These are phyloP conservation scores for Malbranchea zuffiana DNA, from an alignment of 2,329 filamentous ascomycete species.

Conservation along the genomic window DNA sequence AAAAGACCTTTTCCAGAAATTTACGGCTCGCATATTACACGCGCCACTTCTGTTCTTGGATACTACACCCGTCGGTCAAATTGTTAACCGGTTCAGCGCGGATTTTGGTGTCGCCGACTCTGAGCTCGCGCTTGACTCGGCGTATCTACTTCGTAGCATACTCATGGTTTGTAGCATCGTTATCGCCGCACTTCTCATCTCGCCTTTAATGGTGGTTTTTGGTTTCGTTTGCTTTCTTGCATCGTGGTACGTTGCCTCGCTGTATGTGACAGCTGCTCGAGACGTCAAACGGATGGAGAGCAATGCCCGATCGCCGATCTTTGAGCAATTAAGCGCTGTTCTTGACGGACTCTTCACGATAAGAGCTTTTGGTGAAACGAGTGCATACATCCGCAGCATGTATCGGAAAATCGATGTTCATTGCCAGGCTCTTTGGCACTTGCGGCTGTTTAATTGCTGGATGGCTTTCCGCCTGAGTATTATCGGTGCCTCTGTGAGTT, in stretches of 20 bases:
- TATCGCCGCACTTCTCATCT: slow-evolving; percentile 5
- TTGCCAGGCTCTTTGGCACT: not conserved
- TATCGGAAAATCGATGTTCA: slow-evolving; percentile 5
- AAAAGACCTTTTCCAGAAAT: slow-evolving; percentile 60
- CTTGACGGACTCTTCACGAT: slow-evolving; percentile 3
- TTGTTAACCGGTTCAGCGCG: slow-evolving; percentile 87
- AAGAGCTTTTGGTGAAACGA: slow-evolving; percentile 1
- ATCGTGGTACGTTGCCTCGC: slow-evolving; percentile 4
- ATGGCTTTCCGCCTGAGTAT: slow-evolving; percentile 3
- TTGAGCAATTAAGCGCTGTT: slow-evolving; percentile 6
- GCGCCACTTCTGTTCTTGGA: slow-evolving; percentile 88
- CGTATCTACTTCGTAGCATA: slow-evolving; percentile 1
- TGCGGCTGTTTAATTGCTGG: slow-evolving; percentile 6
- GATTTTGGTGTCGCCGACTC: slow-evolving; percentile 77
- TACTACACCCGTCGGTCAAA: slow-evolving; percentile 71
- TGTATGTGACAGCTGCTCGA: slow-evolving; percentile 6
- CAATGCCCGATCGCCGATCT: slow-evolving; percentile 2
- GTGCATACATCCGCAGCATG: slow-evolving; percentile 5
- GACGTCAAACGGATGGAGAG: slow-evolving; percentile 4
- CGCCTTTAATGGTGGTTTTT: slow-evolving; percentile 2
- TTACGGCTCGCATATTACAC: slow-evolving; percentile 61
- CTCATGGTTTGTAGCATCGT: slow-evolving; percentile 1
- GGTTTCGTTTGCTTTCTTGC: not conserved
- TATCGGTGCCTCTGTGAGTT: not conserved
- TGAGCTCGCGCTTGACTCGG: slow-evolving; percentile 1